Evolutionary conservation across 139 green algal genomes (phyloP).

Genomic region (Chlamydomonas sp.): DNA sequence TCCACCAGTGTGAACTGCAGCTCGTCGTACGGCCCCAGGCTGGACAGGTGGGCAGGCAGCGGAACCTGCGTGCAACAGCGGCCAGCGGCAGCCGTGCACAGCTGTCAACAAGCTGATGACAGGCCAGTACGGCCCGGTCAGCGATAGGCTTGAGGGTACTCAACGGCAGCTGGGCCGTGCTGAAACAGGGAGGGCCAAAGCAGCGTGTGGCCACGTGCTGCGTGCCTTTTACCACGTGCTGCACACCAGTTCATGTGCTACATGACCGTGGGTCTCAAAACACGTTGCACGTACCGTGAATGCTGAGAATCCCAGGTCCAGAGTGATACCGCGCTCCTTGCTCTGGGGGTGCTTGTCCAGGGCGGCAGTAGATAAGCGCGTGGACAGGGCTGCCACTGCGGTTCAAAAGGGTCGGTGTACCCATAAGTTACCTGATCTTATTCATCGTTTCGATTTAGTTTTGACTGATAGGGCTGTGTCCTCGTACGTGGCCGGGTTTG

Average conservation of each 20-base stretch:
- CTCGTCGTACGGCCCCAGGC: conserved; percentile 52
- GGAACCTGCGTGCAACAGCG: conserved; percentile 40
- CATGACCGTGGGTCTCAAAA: not conserved
- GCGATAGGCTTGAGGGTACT: too few relatives aligned
- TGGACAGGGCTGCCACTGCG: conserved; percentile 90
- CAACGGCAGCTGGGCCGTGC: too few relatives aligned
- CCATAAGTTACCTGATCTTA: not conserved
- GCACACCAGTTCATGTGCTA: not conserved
- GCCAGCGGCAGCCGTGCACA: not conserved
- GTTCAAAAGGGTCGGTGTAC: not conserved
- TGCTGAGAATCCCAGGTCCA: conserved; percentile 97
- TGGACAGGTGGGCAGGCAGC: conserved; percentile 49
- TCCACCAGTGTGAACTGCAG: conserved; percentile 97
- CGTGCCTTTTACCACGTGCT: too few relatives aligned
- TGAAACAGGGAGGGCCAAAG: too few relatives aligned
- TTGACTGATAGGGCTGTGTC: not conserved
- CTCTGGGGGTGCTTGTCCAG: conserved; percentile 98
- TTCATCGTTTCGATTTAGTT: not conserved
- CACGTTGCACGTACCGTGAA: conserved; percentile 69
- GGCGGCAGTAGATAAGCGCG: conserved; percentile 90
- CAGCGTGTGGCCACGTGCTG: too few relatives aligned
- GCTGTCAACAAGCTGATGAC: too few relatives aligned
- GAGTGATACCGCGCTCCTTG: conserved; percentile 93
- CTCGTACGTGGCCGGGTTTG: not conserved
- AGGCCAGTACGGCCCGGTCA: too few relatives aligned